phyloP scores from a whole-genome alignment of 129 eudicot species.

The Heracleum sosnowskyi region DNA sequence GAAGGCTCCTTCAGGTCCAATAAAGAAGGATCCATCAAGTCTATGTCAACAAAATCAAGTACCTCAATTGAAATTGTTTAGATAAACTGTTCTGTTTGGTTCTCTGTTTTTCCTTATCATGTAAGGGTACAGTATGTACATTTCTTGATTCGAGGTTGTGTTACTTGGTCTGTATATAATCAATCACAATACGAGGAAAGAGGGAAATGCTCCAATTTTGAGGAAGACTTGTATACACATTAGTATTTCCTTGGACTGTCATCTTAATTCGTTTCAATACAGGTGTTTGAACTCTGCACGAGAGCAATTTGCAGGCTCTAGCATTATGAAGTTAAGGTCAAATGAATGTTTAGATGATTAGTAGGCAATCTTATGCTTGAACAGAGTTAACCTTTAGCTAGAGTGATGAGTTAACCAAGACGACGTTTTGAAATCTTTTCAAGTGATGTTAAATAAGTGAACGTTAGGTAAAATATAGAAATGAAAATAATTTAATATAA shows the following conservation, averaged over 20 bases:
- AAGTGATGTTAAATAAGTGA: too few relatives aligned
- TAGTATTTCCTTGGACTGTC: neutral
- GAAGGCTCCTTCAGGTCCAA: slow-evolving; percentile 39
- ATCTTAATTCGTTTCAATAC: neutral
- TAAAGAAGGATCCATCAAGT: slow-evolving; percentile 35
- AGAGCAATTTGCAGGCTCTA: neutral
- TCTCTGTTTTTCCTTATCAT: neutral
- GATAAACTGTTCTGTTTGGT: neutral
- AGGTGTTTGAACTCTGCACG: neutral
- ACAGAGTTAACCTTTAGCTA: too few relatives aligned
- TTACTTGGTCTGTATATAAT: slow-evolving; percentile 5
- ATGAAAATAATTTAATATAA: too few relatives aligned
- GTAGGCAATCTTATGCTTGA: neutral
- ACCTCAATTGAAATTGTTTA: slow-evolving; percentile 50
- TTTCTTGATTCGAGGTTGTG: neutral
- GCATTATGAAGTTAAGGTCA: neutral
- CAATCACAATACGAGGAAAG: neutral
- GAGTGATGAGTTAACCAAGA: too few relatives aligned
- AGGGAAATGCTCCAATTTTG: neutral
- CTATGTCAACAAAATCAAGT: slow-evolving; percentile 50
- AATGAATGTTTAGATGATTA: neutral
- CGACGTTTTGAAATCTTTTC: too few relatives aligned
- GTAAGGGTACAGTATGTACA: neutral
- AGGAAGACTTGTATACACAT: neutral
- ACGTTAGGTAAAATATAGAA: too few relatives aligned